Evolutionary conservation across 768 basidiomycete species (phyloP).

Genomic region (Tremella yokohamensis): DNA sequence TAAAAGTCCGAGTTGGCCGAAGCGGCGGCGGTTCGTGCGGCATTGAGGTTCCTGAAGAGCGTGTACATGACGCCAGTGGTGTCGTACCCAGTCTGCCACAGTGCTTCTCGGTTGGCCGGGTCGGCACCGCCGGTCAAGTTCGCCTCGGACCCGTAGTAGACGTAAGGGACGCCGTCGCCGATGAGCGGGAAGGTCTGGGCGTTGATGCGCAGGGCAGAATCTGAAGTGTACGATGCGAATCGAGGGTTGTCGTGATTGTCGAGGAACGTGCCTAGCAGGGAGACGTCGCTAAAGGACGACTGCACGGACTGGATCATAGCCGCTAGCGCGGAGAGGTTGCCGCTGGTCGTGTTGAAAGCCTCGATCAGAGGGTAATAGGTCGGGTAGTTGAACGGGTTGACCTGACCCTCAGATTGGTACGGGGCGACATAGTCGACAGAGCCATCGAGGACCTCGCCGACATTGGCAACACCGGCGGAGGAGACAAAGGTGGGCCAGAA

Average conservation of each 20-base stretch:
- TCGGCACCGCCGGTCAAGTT: constrained; percentile 50
- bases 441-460: constrained; percentile 65
- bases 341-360: constrained; percentile 45
- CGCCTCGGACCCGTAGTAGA: constrained; percentile 47
- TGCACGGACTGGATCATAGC: constrained; percentile 38
- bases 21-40: constrained; percentile 38
- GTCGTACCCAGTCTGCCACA: constrained; percentile 42
- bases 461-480: constrained; percentile 77
- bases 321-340: constrained; percentile 34
- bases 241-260: constrained; percentile 50
- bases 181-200: constrained; percentile 51
- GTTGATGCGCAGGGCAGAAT: constrained; percentile 47
- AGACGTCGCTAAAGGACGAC: constrained; percentile 43
- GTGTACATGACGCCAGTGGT: constrained; percentile 43
- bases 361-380: constrained; percentile 46
- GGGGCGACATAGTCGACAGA: constrained; percentile 41
- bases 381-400: constrained; percentile 51
- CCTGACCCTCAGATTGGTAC: constrained; percentile 43
- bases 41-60: constrained; percentile 42
- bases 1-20: constrained; percentile 40
- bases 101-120: constrained; percentile 49
- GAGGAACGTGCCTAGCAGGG: constrained; percentile 46
- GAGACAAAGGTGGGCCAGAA: constrained; percentile 75
- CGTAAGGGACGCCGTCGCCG: constrained; percentile 51
- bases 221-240: constrained; percentile 40